A percentile compares a stretch with the other conserved stretches of the same genome.
These are phyloP conservation scores for Epichloe amarillans DNA, from an alignment of 2,329 filamentous ascomycete genomes.

Conservation along the genomic window DNA sequence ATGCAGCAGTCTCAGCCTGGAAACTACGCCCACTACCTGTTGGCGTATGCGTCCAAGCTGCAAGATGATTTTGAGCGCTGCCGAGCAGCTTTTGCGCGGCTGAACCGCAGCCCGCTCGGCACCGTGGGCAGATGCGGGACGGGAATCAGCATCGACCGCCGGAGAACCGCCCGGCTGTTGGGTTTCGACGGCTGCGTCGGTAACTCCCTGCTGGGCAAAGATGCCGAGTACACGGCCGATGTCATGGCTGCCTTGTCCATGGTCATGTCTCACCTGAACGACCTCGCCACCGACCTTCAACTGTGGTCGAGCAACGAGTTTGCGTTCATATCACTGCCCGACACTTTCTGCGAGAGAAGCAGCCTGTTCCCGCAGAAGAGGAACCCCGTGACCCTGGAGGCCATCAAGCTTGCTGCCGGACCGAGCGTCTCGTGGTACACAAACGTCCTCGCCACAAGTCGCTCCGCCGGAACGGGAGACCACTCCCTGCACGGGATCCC, in stretches of 20 bases:
- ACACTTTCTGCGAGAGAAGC: not conserved
- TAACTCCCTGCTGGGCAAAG: not conserved
- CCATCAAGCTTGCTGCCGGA: not conserved
- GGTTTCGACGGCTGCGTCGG: not conserved
- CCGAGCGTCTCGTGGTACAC: not conserved
- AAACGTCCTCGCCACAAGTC: not conserved
- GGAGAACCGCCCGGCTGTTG: not conserved
- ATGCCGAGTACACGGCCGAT: not conserved
- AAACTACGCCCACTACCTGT: slow-evolving; percentile 6
- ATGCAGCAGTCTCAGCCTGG: slow-evolving; percentile 9
- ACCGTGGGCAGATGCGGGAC: not conserved
- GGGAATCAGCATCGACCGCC: not conserved
- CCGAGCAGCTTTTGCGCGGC: not conserved
- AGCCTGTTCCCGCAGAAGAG: not conserved
- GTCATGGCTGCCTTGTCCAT: not conserved
- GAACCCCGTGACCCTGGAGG: not conserved
- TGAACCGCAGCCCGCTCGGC: not conserved
- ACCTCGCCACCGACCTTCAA: not conserved
- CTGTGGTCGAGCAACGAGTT: not conserved
- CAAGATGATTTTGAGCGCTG: not conserved
- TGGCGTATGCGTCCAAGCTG: not conserved
- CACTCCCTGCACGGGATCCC: not conserved
- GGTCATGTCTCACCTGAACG: not conserved
- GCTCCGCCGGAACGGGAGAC: not conserved
- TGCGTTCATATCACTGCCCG: not conserved